Evolutionary conservation across 2,329 filamentous ascomycete species (phyloP).

Genomic region (Didymella sp.): DNA sequence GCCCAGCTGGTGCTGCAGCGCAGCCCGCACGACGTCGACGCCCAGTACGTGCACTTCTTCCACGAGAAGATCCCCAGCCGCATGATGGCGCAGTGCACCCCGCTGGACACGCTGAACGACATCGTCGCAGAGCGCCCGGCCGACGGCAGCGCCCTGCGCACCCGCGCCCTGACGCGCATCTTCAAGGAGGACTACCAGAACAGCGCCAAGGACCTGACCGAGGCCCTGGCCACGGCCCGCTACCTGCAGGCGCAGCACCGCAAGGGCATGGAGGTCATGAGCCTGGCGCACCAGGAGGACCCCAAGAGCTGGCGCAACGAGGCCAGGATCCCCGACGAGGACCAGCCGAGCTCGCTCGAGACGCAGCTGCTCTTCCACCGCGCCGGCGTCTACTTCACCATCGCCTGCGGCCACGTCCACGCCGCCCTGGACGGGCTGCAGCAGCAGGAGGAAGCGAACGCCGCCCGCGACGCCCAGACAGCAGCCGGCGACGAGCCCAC

Average conservation of each 20-base stretch:
- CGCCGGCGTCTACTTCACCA: slow-evolving; percentile 72
- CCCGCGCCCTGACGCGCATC: slow-evolving; percentile 74
- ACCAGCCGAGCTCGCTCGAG: slow-evolving; percentile 78
- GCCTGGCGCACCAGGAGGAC: slow-evolving; percentile 46
- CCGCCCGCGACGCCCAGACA: slow-evolving; percentile 31
- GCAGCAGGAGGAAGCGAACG: slow-evolving; percentile 48
- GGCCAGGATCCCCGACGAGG: slow-evolving; percentile 62
- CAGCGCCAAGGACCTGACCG: slow-evolving; percentile 73
- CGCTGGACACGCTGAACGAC: slow-evolving; percentile 69
- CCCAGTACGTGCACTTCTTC: slow-evolving; percentile 90
- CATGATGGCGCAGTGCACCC: slow-evolving; percentile 75
- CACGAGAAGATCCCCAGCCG: slow-evolving; percentile 85
- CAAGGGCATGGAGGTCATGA: slow-evolving; percentile 54
- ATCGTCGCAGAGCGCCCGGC: slow-evolving; percentile 69
- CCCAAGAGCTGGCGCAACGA: slow-evolving; percentile 57
- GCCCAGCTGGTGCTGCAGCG: slow-evolving; percentile 75
- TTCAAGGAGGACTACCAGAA: slow-evolving; percentile 78
- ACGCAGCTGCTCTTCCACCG: slow-evolving; percentile 79
- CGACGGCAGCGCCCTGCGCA: slow-evolving; percentile 72
- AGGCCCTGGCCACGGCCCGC: slow-evolving; percentile 65
- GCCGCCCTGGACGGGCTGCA: slow-evolving; percentile 60
- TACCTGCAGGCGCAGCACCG: slow-evolving; percentile 62
- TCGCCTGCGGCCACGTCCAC: slow-evolving; percentile 72
- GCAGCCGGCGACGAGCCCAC: slow-evolving; percentile 38
- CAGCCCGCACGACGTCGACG: slow-evolving; percentile 71